Conservation (phyloP, 1,284 basidiomycete species). For the Fomes fomentarius region DNA sequence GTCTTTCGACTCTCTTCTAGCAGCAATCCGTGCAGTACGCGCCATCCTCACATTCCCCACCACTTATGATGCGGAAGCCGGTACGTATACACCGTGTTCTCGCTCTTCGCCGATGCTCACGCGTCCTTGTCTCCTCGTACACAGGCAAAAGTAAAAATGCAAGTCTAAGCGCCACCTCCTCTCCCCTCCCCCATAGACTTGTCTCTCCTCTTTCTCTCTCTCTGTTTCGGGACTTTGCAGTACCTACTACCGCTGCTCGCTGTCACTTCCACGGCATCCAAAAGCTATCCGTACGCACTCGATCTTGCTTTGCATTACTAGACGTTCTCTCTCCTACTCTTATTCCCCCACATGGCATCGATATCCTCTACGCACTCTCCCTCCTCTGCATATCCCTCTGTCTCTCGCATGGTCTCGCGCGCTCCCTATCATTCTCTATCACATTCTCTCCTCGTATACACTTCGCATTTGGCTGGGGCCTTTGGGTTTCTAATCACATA, state of each 20-base stretch:
- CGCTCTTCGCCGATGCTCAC: slow-evolving; percentile 1
- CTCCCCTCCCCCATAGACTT: slow-evolving; percentile 17
- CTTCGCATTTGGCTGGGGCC: slow-evolving; percentile 27
- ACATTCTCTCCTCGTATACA: slow-evolving; percentile 15
- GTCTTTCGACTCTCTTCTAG: slow-evolving; percentile 4
- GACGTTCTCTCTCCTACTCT: slow-evolving; percentile 28
- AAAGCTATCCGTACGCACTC: slow-evolving; percentile 30
- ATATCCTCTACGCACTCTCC: slow-evolving; percentile 26
- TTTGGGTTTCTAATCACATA: slow-evolving; percentile 29
- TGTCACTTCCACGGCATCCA: slow-evolving; percentile 18
- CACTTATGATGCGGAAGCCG: slow-evolving; percentile 41
- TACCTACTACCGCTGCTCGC: slow-evolving; percentile 23
- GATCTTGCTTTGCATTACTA: slow-evolving; percentile 32
- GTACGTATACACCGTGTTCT: slow-evolving; percentile 24
- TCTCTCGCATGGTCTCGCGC: slow-evolving; percentile 1
- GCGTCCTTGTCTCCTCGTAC: background rate
- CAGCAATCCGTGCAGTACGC: slow-evolving; percentile 26
- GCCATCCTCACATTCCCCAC: slow-evolving; percentile 31
- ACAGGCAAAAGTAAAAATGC: slow-evolving; percentile 33
- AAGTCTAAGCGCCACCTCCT: slow-evolving; percentile 23
- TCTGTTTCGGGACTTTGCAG: slow-evolving; percentile 34
- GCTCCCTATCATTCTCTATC: slow-evolving; percentile 8
- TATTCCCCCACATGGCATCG: slow-evolving; percentile 32
- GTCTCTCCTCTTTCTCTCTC: slow-evolving; percentile 7
- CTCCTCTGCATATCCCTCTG: slow-evolving; percentile 20